phyloP scores from a whole-genome alignment of 2,329 filamentous ascomycete genomes.

The Biscogniauxia marginata region DNA sequence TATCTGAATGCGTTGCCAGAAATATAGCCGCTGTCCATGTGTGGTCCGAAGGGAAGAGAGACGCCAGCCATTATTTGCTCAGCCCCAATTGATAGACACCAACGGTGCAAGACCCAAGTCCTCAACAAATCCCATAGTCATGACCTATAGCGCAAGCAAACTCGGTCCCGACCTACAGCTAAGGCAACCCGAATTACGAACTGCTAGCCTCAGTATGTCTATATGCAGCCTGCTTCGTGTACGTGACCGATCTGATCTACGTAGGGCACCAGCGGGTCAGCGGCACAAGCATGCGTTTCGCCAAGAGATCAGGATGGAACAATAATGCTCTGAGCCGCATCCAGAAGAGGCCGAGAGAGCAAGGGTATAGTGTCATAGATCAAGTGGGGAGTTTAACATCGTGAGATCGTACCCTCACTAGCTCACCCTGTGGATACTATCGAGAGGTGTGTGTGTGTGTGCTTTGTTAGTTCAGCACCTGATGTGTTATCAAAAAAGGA shows the following conservation, averaged over 20 bases:
- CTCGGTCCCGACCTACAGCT: too few species aligned
- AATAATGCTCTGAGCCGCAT: background rate
- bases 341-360: background rate
- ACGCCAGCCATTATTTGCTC: background rate
- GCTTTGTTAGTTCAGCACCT: background rate
- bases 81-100: background rate
- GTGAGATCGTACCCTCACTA: background rate
- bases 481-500: background rate
- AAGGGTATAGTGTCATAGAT: background rate
- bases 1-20: background rate
- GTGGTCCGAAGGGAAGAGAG: background rate
- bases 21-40: background rate
- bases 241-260: background rate
- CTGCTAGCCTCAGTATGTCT: background rate
- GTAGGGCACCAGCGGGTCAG: background rate
- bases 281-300: background rate
- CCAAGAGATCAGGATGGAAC: background rate
- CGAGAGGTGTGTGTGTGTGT: background rate
- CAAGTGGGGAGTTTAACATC: background rate
- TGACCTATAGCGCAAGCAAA: background rate
- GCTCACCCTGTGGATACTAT: background rate
- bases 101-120: background rate
- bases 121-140: background rate
- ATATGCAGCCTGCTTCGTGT: background rate
- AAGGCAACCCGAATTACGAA: background rate